Conservation (phyloP, 441 rosid genomes). For the Populus tomentosa region DNA sequence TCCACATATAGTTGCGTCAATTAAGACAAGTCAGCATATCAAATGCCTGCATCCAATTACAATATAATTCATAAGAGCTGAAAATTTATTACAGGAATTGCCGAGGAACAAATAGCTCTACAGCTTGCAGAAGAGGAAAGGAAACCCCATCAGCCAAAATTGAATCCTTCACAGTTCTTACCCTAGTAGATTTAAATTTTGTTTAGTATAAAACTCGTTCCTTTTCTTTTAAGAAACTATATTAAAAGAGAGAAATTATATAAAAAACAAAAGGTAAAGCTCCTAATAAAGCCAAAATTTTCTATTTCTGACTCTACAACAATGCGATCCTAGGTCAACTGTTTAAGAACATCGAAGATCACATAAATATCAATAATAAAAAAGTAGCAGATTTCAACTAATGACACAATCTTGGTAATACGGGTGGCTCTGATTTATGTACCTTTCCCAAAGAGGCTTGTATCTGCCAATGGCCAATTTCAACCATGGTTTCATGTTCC, state of each 20-base stretch:
- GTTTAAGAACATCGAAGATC: constrained; percentile 4
- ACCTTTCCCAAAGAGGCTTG: constrained; percentile 80
- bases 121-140: constrained; percentile 23
- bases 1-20: not conserved
- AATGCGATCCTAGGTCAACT: constrained; percentile 8
- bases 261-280: constrained; percentile 7
- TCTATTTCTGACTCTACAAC: constrained; percentile 36
- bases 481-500: constrained; percentile 96
- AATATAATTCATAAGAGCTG: constrained; percentile 14
- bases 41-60: constrained; percentile 8
- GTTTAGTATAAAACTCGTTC: constrained; percentile 29
- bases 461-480: constrained; percentile 71
- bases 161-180: constrained; percentile 24
- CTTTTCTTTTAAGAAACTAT: constrained; percentile 21
- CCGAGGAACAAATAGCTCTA: constrained; percentile 29
- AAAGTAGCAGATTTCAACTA: constrained; percentile 33
- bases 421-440: constrained; percentile 67
- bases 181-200: constrained; percentile 24
- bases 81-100: constrained; percentile 35
- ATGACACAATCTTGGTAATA: constrained; percentile 57
- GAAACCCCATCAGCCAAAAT: constrained; percentile 32
- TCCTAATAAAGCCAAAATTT: constrained; percentile 42
- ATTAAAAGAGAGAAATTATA: constrained; percentile 4
- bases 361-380: constrained; percentile 18
- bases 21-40: not conserved